These are phyloP conservation scores for Mycena galopus DNA, from an alignment of 768 basidiomycete species.

Conservation along the genomic window DNA sequence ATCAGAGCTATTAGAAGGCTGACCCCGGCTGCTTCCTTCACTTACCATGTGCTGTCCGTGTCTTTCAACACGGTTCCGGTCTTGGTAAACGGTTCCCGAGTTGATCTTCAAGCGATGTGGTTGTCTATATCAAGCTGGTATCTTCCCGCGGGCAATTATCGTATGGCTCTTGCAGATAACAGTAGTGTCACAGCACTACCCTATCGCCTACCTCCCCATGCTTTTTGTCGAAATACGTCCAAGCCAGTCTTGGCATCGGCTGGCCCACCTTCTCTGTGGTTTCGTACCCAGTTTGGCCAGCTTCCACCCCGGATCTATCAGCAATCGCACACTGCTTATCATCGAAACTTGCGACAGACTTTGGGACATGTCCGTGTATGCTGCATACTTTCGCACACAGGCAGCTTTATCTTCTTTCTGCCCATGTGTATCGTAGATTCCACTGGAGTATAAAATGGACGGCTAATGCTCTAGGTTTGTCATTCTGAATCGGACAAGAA, in stretches of 20 bases:
- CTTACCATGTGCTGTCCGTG: not conserved
- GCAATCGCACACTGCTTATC: too few relatives aligned
- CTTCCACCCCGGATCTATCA: too few relatives aligned
- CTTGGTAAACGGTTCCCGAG: too few relatives aligned
- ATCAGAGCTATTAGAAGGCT: not conserved
- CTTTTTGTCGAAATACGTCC: too few relatives aligned
- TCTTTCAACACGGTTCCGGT: not conserved
- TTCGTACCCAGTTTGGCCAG: conserved; percentile 17
- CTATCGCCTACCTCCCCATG: too few relatives aligned
- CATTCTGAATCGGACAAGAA: conserved; percentile 22
- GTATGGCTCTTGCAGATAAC: not conserved
- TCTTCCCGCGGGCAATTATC: not conserved
- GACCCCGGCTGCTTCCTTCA: not conserved
- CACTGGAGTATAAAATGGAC: conserved; percentile 24
- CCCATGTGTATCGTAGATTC: conserved; percentile 12
- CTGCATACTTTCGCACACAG: too few relatives aligned
- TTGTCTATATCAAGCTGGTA: not conserved
- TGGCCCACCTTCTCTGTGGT: conserved; percentile 7
- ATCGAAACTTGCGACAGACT: too few relatives aligned
- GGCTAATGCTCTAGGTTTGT: not conserved
- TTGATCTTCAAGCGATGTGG: too few relatives aligned
- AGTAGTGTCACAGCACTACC: too few relatives aligned
- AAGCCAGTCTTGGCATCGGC: not conserved
- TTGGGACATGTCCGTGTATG: too few relatives aligned
- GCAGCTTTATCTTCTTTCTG: conserved; percentile 18